Base-by-base conservation (phyloP, 1,284 basidiomycete genomes). In the Amylostereum chailletii region DNA sequence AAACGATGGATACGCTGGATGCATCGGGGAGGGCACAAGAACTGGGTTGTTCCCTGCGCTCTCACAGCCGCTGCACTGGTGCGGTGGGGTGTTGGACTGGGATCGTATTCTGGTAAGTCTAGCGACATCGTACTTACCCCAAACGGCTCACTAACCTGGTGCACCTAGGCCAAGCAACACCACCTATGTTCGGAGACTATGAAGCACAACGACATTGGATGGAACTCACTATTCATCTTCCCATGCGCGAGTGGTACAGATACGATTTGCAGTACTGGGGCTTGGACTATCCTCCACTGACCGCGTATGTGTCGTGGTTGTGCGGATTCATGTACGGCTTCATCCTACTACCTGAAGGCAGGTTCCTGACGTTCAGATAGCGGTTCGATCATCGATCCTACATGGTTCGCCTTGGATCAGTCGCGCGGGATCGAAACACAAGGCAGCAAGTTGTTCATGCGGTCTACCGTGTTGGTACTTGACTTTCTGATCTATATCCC, bases 141-240 rank as follows among this genome's bases (percentile, higher is more conserved):
- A 19, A 19, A 19, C 19, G 19, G 19, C 19, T 19, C 19, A 19
- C 19, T 19, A 19, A 19, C 19, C 19, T 19, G 19, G 19, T 19
- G 19, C 19, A 19, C 19, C 19, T 19, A 90, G 90, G 92, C 4
- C 66, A 78, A 51, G 72, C 64, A 11, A 78, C 76, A 2, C 83
- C 90, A 0, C 92, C 92, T 0, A 83, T 94, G 80, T 88, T 78
- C 55, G 93, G 93, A 11, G 93, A 96, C 66, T 92, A 91, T 58
- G 93, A 96, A 65, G 93, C 93, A 0, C 93, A 95, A 61, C 74
- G 93, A 47, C 92, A 95, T 65, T 95, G 92, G 93, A 90, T 94
- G 81, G 90, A 94, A 58, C 65, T 95, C 41, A 91, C 90, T 0
- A 67, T 80, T 33, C 85, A 92, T 60, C 69, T 92, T 3, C 89